Evolutionary conservation across 2,329 filamentous ascomycete genomes (phyloP).

Genomic region (Aspergillus fijiensis): DNA sequence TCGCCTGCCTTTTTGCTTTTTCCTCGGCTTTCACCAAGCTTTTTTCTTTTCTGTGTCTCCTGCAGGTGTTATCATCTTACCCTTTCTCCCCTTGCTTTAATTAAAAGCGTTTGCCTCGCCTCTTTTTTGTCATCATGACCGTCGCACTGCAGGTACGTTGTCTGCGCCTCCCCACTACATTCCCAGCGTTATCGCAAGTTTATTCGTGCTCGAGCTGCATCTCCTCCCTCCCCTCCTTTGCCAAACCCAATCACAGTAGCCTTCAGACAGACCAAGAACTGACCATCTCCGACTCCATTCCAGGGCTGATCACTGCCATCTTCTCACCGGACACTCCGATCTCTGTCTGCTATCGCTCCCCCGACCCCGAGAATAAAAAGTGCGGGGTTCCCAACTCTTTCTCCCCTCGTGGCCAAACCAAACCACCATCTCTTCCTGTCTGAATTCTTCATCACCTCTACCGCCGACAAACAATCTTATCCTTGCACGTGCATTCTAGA

Average conservation of each 20-base stretch:
- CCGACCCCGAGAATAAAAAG: background rate
- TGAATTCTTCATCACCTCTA: background rate
- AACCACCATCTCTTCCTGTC: background rate
- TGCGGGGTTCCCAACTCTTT: slow-evolving; percentile 2
- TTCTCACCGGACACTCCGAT: background rate
- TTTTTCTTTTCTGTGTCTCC: background rate
- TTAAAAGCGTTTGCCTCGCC: background rate
- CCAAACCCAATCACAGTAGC: background rate
- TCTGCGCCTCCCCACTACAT: background rate
- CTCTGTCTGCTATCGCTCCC: background rate
- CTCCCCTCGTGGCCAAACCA: background rate
- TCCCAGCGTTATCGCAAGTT: background rate
- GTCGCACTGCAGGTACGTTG: background rate
- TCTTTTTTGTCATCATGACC: background rate
- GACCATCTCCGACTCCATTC: background rate
- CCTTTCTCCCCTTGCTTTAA: background rate
- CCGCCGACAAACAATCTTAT: background rate
- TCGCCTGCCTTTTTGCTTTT: background rate
- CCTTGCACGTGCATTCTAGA: background rate
- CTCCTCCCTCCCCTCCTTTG: background rate
- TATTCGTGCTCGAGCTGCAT: background rate
- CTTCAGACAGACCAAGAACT: background rate
- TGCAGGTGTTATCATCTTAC: background rate
- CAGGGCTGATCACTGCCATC: slow-evolving; percentile 7
- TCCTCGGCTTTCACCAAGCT: background rate